These are phyloP conservation scores for Phalaenopsis equestris DNA, from an alignment of 106 monocot genomes.

Conservation along the genomic window DNA sequence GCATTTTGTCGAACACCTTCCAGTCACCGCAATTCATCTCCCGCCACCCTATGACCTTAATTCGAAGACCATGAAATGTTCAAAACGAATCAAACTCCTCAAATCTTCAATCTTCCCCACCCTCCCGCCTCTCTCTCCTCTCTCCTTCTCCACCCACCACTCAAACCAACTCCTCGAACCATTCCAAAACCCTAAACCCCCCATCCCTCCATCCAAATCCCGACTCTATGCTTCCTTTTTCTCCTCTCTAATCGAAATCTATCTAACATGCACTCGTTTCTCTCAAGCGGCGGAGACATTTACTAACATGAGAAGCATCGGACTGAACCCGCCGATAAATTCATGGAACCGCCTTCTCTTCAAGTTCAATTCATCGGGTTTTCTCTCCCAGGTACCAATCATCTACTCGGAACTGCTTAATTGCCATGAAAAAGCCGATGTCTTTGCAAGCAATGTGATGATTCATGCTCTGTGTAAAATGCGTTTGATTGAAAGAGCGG, in stretches of 20 bases:
- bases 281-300: constrained; percentile 45
- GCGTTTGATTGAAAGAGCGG: constrained; percentile 19
- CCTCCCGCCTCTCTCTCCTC: neutral
- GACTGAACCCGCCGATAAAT: constrained; percentile 37
- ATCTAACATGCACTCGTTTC: constrained; percentile 44
- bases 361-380: constrained; percentile 56
- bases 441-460: constrained; percentile 56
- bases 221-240: constrained; percentile 68
- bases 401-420: constrained; percentile 50
- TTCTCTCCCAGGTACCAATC: constrained; percentile 39
- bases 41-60: neutral
- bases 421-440: constrained; percentile 17
- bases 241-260: constrained; percentile 43
- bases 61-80: constrained; percentile 10
- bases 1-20: neutral
- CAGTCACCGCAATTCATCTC: no score
- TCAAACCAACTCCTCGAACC: neutral
- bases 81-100: constrained; percentile 10
- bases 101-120: neutral
- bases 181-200: constrained; percentile 9
- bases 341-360: constrained; percentile 59
- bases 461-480: constrained; percentile 51
- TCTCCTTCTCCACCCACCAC: neutral
- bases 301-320: constrained; percentile 39
- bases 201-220: constrained; percentile 48